Percentiles rank a stretch among this genome's conserved stretches.
These are phyloP conservation scores for Heliocybe sulcata DNA, from an alignment of 1,284 basidiomycete species.

Conservation along the genomic window DNA sequence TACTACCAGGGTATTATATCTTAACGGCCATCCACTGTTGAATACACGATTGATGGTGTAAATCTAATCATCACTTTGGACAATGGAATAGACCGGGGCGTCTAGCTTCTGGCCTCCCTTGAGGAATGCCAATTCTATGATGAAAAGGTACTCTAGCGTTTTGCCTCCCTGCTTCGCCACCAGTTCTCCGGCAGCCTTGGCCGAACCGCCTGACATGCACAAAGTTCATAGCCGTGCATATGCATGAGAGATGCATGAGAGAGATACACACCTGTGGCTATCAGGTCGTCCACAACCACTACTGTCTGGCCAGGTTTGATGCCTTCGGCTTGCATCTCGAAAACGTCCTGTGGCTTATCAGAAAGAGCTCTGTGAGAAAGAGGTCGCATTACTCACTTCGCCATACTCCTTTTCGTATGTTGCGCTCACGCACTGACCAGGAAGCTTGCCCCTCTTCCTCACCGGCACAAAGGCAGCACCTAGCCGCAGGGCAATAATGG, in stretches of 20 bases:
- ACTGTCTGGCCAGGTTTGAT: constrained; percentile 83
- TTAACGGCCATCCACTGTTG: constrained; percentile 69
- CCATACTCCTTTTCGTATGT: constrained; percentile 96
- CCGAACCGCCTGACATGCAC: constrained; percentile 82
- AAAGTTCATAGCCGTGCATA: background rate
- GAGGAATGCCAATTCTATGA: constrained; percentile 85
- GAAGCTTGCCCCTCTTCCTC: constrained; percentile 91
- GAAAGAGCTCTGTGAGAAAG: background rate
- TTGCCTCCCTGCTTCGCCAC: constrained; percentile 79
- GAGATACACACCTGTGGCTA: constrained; percentile 76
- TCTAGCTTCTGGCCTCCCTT: constrained; percentile 76
- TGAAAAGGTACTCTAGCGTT: constrained; percentile 91
- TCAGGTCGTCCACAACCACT: constrained; percentile 91
- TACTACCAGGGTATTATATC: constrained; percentile 50
- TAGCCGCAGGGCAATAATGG: constrained; percentile 85
- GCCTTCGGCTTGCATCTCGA: constrained; percentile 91
- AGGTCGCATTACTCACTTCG: constrained; percentile 35
- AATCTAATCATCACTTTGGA: constrained; percentile 65
- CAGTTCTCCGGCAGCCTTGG: constrained; percentile 89
- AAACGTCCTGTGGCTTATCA: constrained; percentile 57
- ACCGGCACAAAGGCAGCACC: constrained; percentile 97
- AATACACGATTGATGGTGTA: constrained; percentile 63
- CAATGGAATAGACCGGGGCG: constrained; percentile 83
- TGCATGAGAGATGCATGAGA: background rate
- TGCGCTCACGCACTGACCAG: constrained; percentile 75